phyloP scores from a whole-genome alignment of 495 filamentous ascomycete genomes.

The Echria macrotheca region DNA sequence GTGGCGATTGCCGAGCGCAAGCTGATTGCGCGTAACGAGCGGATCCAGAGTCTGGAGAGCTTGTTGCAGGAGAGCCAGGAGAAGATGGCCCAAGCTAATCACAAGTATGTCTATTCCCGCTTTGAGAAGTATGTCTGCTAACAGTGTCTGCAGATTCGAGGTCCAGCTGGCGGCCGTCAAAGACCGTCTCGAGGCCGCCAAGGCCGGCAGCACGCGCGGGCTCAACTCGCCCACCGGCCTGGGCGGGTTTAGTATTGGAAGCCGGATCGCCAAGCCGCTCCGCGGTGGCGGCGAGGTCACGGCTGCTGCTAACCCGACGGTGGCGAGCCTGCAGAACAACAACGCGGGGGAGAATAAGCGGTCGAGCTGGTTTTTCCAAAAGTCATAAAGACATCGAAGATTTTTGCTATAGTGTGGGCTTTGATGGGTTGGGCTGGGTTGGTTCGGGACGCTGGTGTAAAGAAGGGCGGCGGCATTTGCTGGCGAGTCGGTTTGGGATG shows the following conservation, averaged over 20 bases:
- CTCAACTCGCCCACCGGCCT: conserved; percentile 58
- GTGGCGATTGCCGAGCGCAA: conserved; percentile 98
- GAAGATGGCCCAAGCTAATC: conserved; percentile 91
- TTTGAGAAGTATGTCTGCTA: neutral
- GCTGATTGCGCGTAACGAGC: conserved; percentile 91
- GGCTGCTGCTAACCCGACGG: conserved; percentile 44
- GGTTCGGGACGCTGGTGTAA: too few relatives aligned
- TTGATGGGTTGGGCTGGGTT: too few relatives aligned
- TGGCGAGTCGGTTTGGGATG: too few relatives aligned
- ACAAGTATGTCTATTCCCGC: conserved; percentile 60
- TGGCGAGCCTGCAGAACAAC: conserved; percentile 51
- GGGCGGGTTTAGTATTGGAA: conserved; percentile 72
- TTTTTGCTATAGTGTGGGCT: too few relatives aligned
- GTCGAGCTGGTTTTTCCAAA: conserved; percentile 55
- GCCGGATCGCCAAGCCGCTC: conserved; percentile 93
- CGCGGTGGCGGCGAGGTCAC: conserved; percentile 78
- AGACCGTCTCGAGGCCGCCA: conserved; percentile 93
- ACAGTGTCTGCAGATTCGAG: conserved; percentile 65
- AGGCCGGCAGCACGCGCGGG: conserved; percentile 78
- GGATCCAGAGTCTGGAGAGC: conserved; percentile 85
- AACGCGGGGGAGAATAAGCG: conserved; percentile 47
- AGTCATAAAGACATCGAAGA: too few relatives aligned
- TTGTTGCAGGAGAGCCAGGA: conserved; percentile 96
- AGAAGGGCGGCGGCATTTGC: too few relatives aligned
- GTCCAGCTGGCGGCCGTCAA: conserved; percentile 94